Evolutionary conservation across 2,329 filamentous ascomycete genomes (phyloP).

Genomic region (Fusarium protoensiforme): DNA sequence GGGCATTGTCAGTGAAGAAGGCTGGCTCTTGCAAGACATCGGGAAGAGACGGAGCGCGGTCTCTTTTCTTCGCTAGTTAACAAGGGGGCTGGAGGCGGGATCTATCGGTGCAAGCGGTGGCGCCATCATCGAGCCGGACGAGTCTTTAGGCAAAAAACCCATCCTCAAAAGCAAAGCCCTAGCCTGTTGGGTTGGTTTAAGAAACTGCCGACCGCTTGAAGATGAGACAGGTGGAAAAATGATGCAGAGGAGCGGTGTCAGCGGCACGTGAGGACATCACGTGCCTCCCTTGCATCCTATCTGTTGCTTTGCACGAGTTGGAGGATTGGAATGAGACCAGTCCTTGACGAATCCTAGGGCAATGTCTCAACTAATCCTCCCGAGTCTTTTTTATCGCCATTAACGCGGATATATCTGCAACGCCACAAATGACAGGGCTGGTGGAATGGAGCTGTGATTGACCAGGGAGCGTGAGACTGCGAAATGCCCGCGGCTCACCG

Average conservation of each 20-base stretch:
- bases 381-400: neutral
- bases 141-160: slow-evolving; percentile 17
- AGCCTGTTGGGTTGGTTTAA: neutral
- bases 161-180: neutral
- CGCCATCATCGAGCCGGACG: slow-evolving; percentile 10
- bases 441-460: slow-evolving; percentile 11
- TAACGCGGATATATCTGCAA: neutral
- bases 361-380: neutral
- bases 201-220: neutral
- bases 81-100: slow-evolving; percentile 15
- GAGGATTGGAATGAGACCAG: neutral
- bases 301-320: neutral
- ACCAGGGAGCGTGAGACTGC: slow-evolving; percentile 20
- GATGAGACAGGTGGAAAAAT: neutral
- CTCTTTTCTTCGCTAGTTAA: slow-evolving; percentile 1
- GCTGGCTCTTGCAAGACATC: slow-evolving; percentile 15
- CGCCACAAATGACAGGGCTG: slow-evolving; percentile 13
- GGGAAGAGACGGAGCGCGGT: slow-evolving; percentile 32
- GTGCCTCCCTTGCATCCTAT: neutral
- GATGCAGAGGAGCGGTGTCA: neutral
- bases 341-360: neutral
- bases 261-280: slow-evolving; percentile 9
- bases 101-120: slow-evolving; percentile 14
- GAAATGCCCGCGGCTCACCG: slow-evolving; percentile 18
- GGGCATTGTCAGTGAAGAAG: neutral